A percentile compares a stretch with the other conserved stretches of the same genome.
Evolutionary conservation across 176 grass and related monocot genomes (phyloP).

Genomic region (Aegilops bicornis): DNA sequence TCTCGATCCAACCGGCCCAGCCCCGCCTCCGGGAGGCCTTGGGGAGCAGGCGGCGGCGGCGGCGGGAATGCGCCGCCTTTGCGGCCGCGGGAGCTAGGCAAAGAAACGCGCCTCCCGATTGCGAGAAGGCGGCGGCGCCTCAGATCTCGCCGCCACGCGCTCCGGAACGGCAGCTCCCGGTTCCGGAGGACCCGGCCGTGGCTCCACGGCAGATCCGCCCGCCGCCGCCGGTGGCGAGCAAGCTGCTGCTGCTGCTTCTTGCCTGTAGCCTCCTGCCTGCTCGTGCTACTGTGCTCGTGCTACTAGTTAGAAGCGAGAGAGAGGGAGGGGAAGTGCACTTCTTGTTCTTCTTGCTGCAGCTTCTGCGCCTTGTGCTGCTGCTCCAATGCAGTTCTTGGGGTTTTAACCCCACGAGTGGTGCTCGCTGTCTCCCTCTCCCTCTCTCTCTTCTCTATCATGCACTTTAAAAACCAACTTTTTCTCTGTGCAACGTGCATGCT

Average conservation of each 20-base stretch:
- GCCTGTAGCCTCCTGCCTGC: not conserved
- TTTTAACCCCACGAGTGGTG: conserved; percentile 52
- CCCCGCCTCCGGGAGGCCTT: not conserved
- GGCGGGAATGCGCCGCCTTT: conserved; percentile 44
- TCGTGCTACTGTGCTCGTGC: not conserved
- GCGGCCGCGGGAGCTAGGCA: conserved; percentile 5
- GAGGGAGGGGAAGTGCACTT: not conserved
- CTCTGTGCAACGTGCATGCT: conserved; percentile 26
- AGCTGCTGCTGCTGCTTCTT: not conserved
- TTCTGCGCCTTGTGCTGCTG: conserved; percentile 17
- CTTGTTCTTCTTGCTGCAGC: conserved; percentile 22
- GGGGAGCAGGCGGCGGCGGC: not conserved
- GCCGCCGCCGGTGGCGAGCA: not conserved
- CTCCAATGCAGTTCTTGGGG: conserved; percentile 40
- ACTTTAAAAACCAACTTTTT: conserved; percentile 29
- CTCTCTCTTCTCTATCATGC: not conserved
- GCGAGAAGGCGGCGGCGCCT: not conserved
- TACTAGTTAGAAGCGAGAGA: no score
- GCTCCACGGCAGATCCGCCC: conserved; percentile 38
- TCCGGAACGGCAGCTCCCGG: not conserved
- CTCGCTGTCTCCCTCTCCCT: not conserved
- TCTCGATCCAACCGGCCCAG: not conserved
- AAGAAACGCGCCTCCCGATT: not conserved
- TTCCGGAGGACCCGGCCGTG: not conserved
- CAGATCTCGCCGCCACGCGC: conserved; percentile 43